Percentiles rank a stretch among this genome's conserved stretches.
These are phyloP conservation scores for Neurospora sp. DNA, from an alignment of 495 filamentous ascomycete species.

Conservation along the genomic window DNA sequence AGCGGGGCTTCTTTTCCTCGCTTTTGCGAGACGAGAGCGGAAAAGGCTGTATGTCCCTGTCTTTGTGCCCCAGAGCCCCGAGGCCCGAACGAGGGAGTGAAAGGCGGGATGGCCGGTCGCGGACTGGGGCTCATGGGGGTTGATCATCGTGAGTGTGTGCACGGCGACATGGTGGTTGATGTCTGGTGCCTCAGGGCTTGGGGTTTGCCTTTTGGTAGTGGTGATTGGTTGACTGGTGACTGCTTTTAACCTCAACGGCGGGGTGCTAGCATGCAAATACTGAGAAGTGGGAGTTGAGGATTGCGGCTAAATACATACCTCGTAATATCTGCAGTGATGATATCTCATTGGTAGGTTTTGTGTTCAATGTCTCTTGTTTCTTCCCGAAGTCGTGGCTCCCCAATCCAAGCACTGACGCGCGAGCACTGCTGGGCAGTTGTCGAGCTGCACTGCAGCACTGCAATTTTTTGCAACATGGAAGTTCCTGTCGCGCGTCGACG, in stretches of 20 bases:
- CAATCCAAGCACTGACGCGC: not conserved
- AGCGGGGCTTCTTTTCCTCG: not conserved
- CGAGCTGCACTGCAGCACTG: not conserved
- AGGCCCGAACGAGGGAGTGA: not conserved
- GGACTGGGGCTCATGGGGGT: not conserved
- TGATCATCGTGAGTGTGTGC: not conserved
- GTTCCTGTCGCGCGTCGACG: not conserved
- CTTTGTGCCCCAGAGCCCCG: not conserved
- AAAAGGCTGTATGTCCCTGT: not conserved
- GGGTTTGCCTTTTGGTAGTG: not conserved
- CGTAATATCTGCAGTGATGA: not conserved
- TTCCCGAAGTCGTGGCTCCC: not conserved
- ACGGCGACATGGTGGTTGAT: not conserved
- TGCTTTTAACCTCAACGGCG: not conserved
- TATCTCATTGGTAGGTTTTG: not conserved
- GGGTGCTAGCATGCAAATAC: not conserved
- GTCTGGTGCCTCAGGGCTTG: not conserved
- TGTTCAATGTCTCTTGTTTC: not conserved
- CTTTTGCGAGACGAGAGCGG: not conserved
- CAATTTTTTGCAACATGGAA: not conserved
- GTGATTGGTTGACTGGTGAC: not conserved
- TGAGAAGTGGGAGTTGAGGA: not conserved
- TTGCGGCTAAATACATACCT: not conserved
- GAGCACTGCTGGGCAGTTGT: not conserved
- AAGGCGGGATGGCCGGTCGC: not conserved